Evolutionary conservation across 2,329 filamentous ascomycete species (phyloP).

Genomic region (Botryotinia globosa): DNA sequence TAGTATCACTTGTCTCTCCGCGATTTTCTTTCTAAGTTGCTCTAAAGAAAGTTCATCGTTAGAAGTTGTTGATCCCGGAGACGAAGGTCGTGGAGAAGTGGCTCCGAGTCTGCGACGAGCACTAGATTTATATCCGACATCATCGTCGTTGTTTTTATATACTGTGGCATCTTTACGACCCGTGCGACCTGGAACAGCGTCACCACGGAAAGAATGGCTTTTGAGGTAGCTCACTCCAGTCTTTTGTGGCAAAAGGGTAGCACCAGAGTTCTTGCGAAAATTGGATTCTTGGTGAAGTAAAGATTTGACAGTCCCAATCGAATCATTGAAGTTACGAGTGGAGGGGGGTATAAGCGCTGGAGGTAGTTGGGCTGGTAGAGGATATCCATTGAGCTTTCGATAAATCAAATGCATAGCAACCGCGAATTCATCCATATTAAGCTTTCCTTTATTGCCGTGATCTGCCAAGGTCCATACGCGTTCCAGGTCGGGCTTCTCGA

Average conservation of each 20-base stretch:
- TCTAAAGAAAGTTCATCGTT: constrained; percentile 83
- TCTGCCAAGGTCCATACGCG: constrained; percentile 93
- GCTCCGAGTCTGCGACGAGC: constrained; percentile 77
- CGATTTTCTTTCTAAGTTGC: constrained; percentile 87
- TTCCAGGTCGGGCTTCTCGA: constrained; percentile 87
- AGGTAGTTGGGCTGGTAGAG: constrained; percentile 80
- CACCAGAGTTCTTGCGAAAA: constrained; percentile 81
- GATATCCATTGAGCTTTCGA: constrained; percentile 92
- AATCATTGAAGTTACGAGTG: constrained; percentile 87
- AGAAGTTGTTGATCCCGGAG: constrained; percentile 64
- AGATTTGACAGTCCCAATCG: constrained; percentile 88
- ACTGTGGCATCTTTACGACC: constrained; percentile 91
- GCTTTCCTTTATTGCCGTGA: constrained; percentile 86
- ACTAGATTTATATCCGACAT: constrained; percentile 88
- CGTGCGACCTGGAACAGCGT: constrained; percentile 52
- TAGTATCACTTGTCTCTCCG: constrained; percentile 88
- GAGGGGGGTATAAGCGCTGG: constrained; percentile 93
- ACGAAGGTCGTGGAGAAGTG: constrained; percentile 75
- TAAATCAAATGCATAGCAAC: constrained; percentile 99
- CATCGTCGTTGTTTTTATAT: constrained; percentile 94
- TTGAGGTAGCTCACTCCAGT: constrained; percentile 99
- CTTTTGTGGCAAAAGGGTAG: constrained; percentile 86
- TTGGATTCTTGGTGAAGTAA: constrained; percentile 89
- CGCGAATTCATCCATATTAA: constrained; percentile 96
- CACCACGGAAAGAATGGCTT: constrained; percentile 81